Base-by-base conservation (phyloP, 208 protist species). In the Crithidia expoeki region DNA sequence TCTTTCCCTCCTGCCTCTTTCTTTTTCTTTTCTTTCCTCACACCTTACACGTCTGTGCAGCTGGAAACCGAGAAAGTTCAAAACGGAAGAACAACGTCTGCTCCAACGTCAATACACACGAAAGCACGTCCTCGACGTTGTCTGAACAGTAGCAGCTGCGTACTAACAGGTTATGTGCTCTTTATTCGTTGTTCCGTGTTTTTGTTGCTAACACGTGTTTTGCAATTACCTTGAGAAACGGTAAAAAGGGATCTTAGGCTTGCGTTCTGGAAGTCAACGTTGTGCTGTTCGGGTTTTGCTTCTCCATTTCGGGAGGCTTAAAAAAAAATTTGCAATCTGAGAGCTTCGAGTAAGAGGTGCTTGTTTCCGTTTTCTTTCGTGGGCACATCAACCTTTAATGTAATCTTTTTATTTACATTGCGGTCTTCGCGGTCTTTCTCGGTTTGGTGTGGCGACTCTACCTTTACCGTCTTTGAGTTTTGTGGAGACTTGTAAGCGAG, bases 151-250 rank as follows among this genome's bases (percentile, higher is more conserved):
- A 32, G 47, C 47, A 49, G 16, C 44, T 49, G 47, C 23, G 21
- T n/a, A 12, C 23, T 2, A n/a, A 12, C 30, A 2, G 4, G 14
- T 52, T 6, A 12, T 30, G 2, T 23, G 44, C 36, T 71, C 19
- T 57, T 61, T 67, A 38, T 66, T 56, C 38, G 51, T 21, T 74
- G 4, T n/a, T 28, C 14, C 12, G 47, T 52, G 16, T 4, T 52
- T 52, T 52, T 30, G 2, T 52, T n/a, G 21, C 12, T 9, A n/a
- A 46, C 38, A 4, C 16, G 33, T 25, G 27, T 38, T 10, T 3
- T 61, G 25, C 21, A 12, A 40, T 3, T 30, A 11, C 23, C 2
- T 30, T 30, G 47, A 52, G 4, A n/a, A n/a, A n/a, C n/a, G n/a
- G n/a, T n/a, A n/a, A n/a, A n/a, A n/a, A n/a, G n/a, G n/a, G n/a